These are phyloP conservation scores for Macrolepiota albuminosa DNA, from an alignment of 768 basidiomycete species.

Conservation along the genomic window DNA sequence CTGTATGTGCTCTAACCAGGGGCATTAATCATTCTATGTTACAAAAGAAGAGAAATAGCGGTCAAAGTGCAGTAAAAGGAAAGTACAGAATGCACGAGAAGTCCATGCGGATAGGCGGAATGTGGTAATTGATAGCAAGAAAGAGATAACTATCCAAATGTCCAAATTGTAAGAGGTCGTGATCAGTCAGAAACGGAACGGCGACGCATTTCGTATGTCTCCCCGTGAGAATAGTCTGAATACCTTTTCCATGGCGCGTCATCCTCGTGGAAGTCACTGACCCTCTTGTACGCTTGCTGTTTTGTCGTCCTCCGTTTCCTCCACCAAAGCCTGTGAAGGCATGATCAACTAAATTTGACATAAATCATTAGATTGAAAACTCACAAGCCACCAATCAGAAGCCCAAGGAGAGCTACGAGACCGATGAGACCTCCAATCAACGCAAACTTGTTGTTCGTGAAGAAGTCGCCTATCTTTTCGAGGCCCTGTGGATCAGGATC, in stretches of 20 bases:
- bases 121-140: neutral
- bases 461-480: slow-evolving; percentile 35
- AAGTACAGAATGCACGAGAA: neutral
- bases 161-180: neutral
- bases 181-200: neutral
- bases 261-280: slow-evolving; percentile 15
- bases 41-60: neutral
- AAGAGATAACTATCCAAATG: neutral
- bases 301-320: slow-evolving; percentile 16
- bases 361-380: slow-evolving; percentile 10
- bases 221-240: slow-evolving; percentile 6
- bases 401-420: slow-evolving; percentile 34
- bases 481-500: slow-evolving; percentile 56
- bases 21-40: neutral
- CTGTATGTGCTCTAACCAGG: neutral
- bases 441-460: slow-evolving; percentile 38
- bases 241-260: slow-evolving; percentile 12
- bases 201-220: slow-evolving; percentile 7
- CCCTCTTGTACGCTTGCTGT: slow-evolving; percentile 11
- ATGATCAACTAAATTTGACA: neutral
- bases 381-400: slow-evolving; percentile 34
- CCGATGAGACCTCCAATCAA: slow-evolving; percentile 46
- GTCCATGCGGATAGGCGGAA: neutral
- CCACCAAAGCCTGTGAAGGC: slow-evolving; percentile 23
- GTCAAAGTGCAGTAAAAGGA: neutral